Evolutionary conservation across 2,329 filamentous ascomycete species (phyloP), one percentile per base, ranked within the genome.

Genomic region (Thelonectria blattea): DNA sequence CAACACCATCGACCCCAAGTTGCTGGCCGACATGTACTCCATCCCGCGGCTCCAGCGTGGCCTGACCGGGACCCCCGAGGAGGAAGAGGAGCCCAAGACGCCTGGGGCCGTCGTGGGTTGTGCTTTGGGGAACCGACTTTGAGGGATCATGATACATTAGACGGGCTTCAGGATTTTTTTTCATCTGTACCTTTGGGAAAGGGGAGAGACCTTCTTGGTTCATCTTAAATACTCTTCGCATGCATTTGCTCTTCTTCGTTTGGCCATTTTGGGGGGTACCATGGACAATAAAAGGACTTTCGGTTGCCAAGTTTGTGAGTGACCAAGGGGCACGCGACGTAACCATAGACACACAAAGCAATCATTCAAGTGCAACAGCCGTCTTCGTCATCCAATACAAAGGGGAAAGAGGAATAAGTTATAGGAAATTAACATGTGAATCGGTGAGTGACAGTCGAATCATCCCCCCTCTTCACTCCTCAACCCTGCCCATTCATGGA

Each of bases 1-100:
- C 17, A 48, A 58, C 15, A 64, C 61, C 3, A 63, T 64, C 20
- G 58, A 61, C 18, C 58, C 61, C 10, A 56, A 46, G 45, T 24
- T 61, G n/a, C 27, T 63, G 15, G 48, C 42, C 15, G 60, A 50
- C 18, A 42, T 50, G 49, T 56, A 15, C 32, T 12, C 27, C 8
- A 12, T 37, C 12, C 49, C 48, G 12, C n/a, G 20, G 10, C 43
- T 50, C 14, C 34, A 53, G 30, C 54, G 20, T 5, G 37, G 34
- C 5, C 46, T 47, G 8, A 45, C 48, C 3, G 24, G 41, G 3
- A 41, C 46, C 5, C 51, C 55, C 37, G 20, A 51, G 1, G 55
- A 58, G 24, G 53, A 49, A 11, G 39, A 20, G 10, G 39, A 20
- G 17, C 55, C 37, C 12, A 32, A 34, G 50, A 52, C 59, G 3